Evolutionary conservation across 2,329 filamentous ascomycete species (phyloP).

Genomic region (Proliferodiscus dingleyae): DNA sequence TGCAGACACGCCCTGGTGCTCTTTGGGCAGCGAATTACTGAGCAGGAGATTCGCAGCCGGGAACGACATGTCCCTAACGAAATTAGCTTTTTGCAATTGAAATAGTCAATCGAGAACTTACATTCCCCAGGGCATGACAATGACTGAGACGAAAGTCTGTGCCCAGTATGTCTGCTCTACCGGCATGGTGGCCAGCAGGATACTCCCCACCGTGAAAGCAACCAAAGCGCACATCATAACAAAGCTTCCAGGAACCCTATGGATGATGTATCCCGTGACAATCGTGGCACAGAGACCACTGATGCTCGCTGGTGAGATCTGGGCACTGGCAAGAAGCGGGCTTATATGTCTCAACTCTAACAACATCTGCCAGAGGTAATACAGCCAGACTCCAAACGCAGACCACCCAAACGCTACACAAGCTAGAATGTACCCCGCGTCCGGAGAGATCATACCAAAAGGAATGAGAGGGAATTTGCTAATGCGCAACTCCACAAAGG

Average conservation of each 20-base stretch:
- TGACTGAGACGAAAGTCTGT: constrained; percentile 54
- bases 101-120: too few species aligned
- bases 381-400: constrained; percentile 28
- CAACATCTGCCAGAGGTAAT: constrained; percentile 24
- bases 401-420: constrained; percentile 26
- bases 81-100: too few species aligned
- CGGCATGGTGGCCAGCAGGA: constrained; percentile 42
- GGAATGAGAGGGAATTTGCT: constrained; percentile 56
- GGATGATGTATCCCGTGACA: constrained; percentile 33
- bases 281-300: constrained; percentile 32
- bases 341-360: constrained; percentile 24
- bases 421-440: constrained; percentile 43
- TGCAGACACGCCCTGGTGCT: constrained; percentile 47
- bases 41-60: constrained; percentile 49
- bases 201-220: constrained; percentile 38
- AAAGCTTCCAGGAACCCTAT: constrained; percentile 27
- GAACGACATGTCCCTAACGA: too few species aligned
- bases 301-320: constrained; percentile 25
- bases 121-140: too few species aligned
- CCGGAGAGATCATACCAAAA: constrained; percentile 43
- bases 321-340: constrained; percentile 30
- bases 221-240: constrained; percentile 34
- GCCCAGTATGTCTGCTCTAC: constrained; percentile 58
- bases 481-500: constrained; percentile 44
- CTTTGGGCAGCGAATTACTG: constrained; percentile 43